Conservation (phyloP, 2,329 filamentous ascomycete genomes). For the Hypoxylon sp. region DNA sequence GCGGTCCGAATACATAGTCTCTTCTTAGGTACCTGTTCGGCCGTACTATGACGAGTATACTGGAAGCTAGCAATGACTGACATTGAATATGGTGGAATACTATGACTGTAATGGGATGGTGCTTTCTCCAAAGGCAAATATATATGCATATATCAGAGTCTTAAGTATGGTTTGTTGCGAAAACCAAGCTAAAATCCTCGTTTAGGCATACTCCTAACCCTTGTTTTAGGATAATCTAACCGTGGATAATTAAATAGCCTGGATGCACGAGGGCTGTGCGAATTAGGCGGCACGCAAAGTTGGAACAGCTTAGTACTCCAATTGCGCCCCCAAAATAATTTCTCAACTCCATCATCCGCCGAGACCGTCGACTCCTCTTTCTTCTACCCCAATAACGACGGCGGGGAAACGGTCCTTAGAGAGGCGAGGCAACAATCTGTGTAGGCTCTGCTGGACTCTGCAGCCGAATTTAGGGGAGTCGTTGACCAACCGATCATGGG, state of each 20-base stretch:
- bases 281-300: neutral
- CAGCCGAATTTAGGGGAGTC: neutral
- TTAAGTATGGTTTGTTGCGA: no score
- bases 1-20: constrained; percentile 26
- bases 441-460: neutral
- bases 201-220: constrained; percentile 8
- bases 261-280: constrained; percentile 12
- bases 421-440: neutral
- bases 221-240: neutral
- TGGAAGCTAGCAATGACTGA: neutral
- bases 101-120: neutral
- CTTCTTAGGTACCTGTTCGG: constrained; percentile 23
- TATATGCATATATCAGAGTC: neutral
- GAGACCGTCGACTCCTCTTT: constrained; percentile 2
- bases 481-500: constrained; percentile 28
- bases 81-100: neutral
- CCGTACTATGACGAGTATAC: neutral
- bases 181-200: no score
- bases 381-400: neutral
- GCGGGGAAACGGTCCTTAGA: neutral
- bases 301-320: constrained; percentile 6
- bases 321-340: neutral
- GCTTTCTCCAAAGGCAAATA: no score
- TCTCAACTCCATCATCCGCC: constrained; percentile 15
- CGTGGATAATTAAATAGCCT: neutral